Evolutionary conservation across 163 green algal genomes (phyloP).

Genomic region (Coccomyxa subellipsoidea): DNA sequence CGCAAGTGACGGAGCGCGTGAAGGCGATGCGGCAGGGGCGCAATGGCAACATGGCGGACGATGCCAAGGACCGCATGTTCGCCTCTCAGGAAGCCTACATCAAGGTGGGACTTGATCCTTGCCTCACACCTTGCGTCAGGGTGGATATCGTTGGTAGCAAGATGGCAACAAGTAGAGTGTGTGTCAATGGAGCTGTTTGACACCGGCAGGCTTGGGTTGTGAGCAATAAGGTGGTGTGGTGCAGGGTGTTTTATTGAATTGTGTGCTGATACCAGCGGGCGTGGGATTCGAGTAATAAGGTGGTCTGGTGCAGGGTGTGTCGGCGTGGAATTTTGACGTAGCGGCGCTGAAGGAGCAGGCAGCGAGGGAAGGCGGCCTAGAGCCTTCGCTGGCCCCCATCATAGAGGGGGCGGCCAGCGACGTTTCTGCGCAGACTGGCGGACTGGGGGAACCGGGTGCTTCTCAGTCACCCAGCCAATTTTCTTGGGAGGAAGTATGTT

Average conservation of each 20-base stretch:
- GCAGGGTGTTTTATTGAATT: no score
- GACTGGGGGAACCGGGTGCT: not conserved
- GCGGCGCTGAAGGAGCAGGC: slow-evolving; percentile 76
- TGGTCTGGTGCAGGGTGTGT: slow-evolving; percentile 76
- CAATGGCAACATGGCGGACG: slow-evolving; percentile 25
- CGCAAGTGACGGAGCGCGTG: slow-evolving; percentile 79
- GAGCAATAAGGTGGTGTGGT: no score
- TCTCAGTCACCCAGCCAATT: not conserved
- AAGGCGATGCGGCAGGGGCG: slow-evolving; percentile 71
- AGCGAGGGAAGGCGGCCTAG: slow-evolving; percentile 26
- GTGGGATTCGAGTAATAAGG: not conserved
- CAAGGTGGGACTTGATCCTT: not conserved
- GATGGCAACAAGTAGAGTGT: no score
- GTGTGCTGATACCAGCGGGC: no score
- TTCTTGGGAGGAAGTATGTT: no score
- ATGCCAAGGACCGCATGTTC: slow-evolving; percentile 43
- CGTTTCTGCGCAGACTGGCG: not conserved
- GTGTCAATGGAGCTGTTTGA: no score
- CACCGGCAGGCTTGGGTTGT: no score
- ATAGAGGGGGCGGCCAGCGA: not conserved
- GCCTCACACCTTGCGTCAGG: not conserved
- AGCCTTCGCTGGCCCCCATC: slow-evolving; percentile 33
- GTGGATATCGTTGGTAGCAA: no score
- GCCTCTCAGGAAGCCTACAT: slow-evolving; percentile 15
- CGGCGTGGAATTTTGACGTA: slow-evolving; percentile 95